Evolutionary conservation across 257 asterid genomes (phyloP), one percentile per base, ranked within the genome.

Genomic region (Nicotiana knightiana): DNA sequence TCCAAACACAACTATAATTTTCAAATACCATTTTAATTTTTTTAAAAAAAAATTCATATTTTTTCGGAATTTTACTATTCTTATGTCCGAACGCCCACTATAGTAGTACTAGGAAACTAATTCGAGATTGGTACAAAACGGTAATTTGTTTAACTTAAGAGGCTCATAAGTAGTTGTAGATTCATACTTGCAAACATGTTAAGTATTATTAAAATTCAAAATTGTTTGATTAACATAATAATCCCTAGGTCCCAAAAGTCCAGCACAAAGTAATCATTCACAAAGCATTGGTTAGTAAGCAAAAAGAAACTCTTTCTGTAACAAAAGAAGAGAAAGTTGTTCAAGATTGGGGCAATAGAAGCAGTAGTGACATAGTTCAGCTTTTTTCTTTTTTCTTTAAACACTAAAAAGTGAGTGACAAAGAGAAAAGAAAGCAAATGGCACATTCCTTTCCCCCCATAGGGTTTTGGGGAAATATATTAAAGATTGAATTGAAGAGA

Each of bases 401-500:
- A 7, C 57, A 39, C 66, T 43, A 59, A 79, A 68, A 84, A n/a
- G 75, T 48, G 43, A 37, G 73, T 57, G 83, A 43, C 73, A 28
- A 83, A 78, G 67, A 26, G 73, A 67, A 10, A 65, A 51, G n/a
- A 39, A 12, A 48, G 67, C 67, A 73, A 43, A 26, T 6, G 21
- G 61, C 32, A 46, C 11, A 3, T 17, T 21, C n/a, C 53, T 11
- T 43, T 70, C 7, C 18, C 33, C 81, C 18, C 13, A 21, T 21
- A 54, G 77, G 77, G 12, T 43, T 70, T 39, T 9, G 59, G 51
- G 6, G 26, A 2, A 21, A 0, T 16, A 55, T 55, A 21, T 21
- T 15, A 57, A 71, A 71, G 79, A 53, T 46, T 73, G 81, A 82
- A 84, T 24, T 46, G 81, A 82, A 84, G 82, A 75, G 46, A 53